Evolutionary conservation across 495 filamentous ascomycete species (phyloP), one percentile per base, ranked within the genome.

Genomic region (Xeromyces bisporus): DNA sequence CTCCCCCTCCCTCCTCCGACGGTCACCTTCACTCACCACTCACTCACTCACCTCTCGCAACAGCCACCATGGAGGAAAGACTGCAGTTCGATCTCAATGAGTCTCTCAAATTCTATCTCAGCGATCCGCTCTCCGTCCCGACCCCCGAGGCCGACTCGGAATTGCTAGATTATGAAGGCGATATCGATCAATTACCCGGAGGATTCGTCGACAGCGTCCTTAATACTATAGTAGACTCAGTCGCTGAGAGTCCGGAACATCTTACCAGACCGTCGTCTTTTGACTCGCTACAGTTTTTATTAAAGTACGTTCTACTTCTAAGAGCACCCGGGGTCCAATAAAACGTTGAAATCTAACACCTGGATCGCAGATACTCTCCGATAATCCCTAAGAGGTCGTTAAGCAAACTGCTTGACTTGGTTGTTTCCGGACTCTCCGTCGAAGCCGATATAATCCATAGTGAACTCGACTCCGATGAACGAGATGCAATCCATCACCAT

Each of bases 221-320:
- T 38, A 92, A 99, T 44, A 77, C 81, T 7, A 93, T 99, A 33
- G 76, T 93, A 30, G 91, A 99, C 57, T 77, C 80, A 0, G 73
- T 99, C 10, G 87, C 89, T 12, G 82, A 82, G 42, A 87, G 77
- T 44, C 84, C 87, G 16, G 89, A 93, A 45, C 77, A 78, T 32
- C 75, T 99, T 30, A 73, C 71, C 25, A 74, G 71, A 52, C 67
- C 75, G 40, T 71, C 72, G 7, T 66, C 72, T 34, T 83, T 94
- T 53, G 91, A 99, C 59, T 87, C 87, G 23, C 56, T 99, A 31
- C 86, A 94, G 46, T 91, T 93, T 47, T 60, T 99, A 23, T 64
- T 99, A 57, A 97, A 97, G 89, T 97, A 75, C 66, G 82, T 71
- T 49, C n/a, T n/a, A n/a, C n/a, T n/a, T n/a, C n/a, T n/a, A n/a